phyloP scores from a whole-genome alignment of 129 eudicot genomes.

The Ambrosia trifida region DNA sequence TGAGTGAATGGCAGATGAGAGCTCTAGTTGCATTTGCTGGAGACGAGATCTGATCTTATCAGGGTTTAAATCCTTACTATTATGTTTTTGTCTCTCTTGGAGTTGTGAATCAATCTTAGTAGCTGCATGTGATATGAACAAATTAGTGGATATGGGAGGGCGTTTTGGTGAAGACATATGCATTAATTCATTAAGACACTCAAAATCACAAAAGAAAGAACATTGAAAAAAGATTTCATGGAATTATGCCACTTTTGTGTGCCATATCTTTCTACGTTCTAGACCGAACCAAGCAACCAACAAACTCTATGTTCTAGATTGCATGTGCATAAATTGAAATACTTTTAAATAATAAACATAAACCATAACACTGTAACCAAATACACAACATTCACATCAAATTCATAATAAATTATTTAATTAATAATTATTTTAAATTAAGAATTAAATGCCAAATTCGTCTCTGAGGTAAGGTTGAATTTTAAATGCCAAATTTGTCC shows the following conservation, averaged over 20 bases:
- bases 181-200: not conserved
- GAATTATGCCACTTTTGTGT: too few species aligned
- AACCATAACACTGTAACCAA: not conserved
- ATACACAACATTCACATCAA: not conserved
- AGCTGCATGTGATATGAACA: constrained; percentile 44
- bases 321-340: not conserved
- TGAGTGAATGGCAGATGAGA: too few species aligned
- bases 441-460: too few species aligned
- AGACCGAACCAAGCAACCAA: not conserved
- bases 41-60: constrained; percentile 57
- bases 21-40: too few species aligned
- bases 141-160: not conserved
- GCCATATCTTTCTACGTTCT: not conserved
- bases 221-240: too few species aligned
- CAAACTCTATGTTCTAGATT: not conserved
- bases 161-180: not conserved
- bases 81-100: constrained; percentile 11
- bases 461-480: too few species aligned
- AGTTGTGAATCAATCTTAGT: constrained; percentile 52
- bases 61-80: constrained; percentile 21
- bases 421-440: too few species aligned
- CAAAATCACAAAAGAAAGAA: not conserved
- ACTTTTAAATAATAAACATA: not conserved
- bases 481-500: too few species aligned
- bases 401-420: too few species aligned